Base-by-base conservation (phyloP, 768 basidiomycete genomes). In the Auricularia sp. region DNA sequence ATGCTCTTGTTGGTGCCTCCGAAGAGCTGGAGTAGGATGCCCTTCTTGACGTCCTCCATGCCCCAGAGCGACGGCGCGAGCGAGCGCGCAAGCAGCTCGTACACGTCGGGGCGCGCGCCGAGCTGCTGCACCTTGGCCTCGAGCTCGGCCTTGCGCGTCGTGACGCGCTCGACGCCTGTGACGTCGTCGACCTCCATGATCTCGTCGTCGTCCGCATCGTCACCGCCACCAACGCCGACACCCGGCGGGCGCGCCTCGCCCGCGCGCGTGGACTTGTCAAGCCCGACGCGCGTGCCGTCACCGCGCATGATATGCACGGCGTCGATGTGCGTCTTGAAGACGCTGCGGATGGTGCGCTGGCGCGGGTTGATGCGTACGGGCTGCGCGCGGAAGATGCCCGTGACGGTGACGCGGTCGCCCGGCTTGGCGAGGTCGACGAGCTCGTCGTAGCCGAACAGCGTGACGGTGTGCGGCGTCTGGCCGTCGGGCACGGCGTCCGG, bases 41-140 rank as follows among this genome's bases (percentile, higher is more conserved):
- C 97, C 79, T 98, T 98, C 79, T 99, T 99, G 65, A 98, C 93
- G 72, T 99, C 97, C 33, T 98, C 95, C 91, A 98, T 89, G 74
- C 93, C 91, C 87, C 92, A 98, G 68, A 99, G 97, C 39, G 87
- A 90, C 16, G 97, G 97, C 1, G 95, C 96, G 64, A 99, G 82
- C 2, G 89, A 92, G 18, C 88, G 80, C 7, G 94, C 78, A 3
- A 98, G 80, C 34, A 91, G 77, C 1, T 93, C 91, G 73, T 98
- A 98, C 35, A 98, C 78, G 73, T 97, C 94, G 18, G 85, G 84
- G 64, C 84, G 76, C 67, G 81, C 75, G 70, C 90, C 89, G 36
- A 97, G 81, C 44, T 88, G 84, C 61, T 82, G 77, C 42, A 98
- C 76, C 70, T 85, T 88, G 67, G 83, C 81, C 73, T 98, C 94